Evolutionary conservation across 1,139 yeast genomes (phyloP).

Genomic region (Candida dubliniensis): DNA sequence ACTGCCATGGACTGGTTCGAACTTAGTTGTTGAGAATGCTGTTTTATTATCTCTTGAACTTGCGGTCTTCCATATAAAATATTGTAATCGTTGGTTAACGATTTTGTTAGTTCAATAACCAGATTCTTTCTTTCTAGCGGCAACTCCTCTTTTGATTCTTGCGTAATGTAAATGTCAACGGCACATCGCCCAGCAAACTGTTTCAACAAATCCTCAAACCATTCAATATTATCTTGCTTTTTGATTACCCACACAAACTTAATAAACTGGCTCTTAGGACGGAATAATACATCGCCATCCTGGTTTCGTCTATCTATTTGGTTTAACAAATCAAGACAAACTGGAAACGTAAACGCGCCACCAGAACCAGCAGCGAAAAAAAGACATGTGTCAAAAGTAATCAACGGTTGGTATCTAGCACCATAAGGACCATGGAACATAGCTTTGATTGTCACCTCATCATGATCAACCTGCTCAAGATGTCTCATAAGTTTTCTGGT

Average conservation of each 20-base stretch:
- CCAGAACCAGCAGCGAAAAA: constrained; percentile 52
- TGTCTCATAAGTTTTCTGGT: constrained; percentile 34
- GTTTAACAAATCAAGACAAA: constrained; percentile 41
- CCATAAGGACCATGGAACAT: constrained; percentile 49
- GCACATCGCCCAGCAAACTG: constrained; percentile 26
- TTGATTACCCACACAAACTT: constrained; percentile 39
- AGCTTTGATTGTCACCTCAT: constrained; percentile 25
- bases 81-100: constrained; percentile 6
- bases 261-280: constrained; percentile 30
- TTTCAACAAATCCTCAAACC: constrained; percentile 38
- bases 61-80: constrained; percentile 15
- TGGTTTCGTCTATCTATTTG: constrained; percentile 25
- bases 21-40: constrained; percentile 2
- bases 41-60: constrained; percentile 9
- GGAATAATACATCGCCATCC: constrained; percentile 30
- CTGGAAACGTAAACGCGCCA: constrained; percentile 47
- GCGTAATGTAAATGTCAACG: constrained; percentile 24
- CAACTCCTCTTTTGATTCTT: constrained; percentile 8
- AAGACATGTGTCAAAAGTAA: constrained; percentile 39
- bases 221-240: constrained; percentile 26
- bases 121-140: neutral
- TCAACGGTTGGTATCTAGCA: constrained; percentile 40
- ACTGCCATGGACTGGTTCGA: constrained; percentile 32
- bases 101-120: constrained; percentile 1
- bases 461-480: constrained; percentile 11